phyloP scores from a whole-genome alignment of 1,284 basidiomycete genomes.

The Cutaneotrichosporon sp. region DNA sequence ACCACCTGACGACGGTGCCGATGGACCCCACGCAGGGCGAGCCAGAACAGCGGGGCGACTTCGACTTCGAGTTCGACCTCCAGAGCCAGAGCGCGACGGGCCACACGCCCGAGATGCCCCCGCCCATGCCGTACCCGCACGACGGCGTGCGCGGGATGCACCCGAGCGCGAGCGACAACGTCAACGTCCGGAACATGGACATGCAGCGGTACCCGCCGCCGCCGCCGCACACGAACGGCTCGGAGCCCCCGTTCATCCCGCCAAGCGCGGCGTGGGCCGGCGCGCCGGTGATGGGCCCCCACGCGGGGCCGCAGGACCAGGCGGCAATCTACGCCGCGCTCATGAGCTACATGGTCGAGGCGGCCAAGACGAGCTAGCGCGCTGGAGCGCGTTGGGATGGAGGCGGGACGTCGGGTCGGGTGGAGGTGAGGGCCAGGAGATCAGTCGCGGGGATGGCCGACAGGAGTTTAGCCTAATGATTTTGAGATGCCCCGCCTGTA shows the following conservation, averaged over 20 bases:
- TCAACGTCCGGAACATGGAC: neutral
- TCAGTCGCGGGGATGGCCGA: neutral
- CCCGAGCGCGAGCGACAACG: neutral
- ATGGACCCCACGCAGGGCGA: neutral
- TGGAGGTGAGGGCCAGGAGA: too few relatives aligned
- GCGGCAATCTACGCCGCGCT: conserved; percentile 32
- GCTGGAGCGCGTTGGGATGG: neutral
- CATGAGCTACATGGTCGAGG: conserved; percentile 36
- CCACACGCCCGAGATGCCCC: neutral
- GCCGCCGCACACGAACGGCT: neutral
- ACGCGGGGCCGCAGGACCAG: conserved; percentile 20
- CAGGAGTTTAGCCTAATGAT: neutral
- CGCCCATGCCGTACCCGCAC: neutral
- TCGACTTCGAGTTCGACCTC: conserved; percentile 12
- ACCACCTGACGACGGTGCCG: conserved; percentile 28
- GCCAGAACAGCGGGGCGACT: conserved; percentile 8
- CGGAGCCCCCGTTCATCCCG: neutral
- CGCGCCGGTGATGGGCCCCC: neutral
- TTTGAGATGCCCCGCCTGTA: neutral
- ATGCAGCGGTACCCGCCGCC: neutral
- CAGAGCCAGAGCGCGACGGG: conserved; percentile 1
- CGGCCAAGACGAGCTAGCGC: conserved; percentile 19
- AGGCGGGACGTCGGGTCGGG: neutral
- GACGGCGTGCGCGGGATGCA: neutral
- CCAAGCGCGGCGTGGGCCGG: neutral